Percentiles rank a stretch among this genome's conserved stretches.
Conservation (phyloP, 306 rosid genomes). For the Clitoria ternatea region DNA sequence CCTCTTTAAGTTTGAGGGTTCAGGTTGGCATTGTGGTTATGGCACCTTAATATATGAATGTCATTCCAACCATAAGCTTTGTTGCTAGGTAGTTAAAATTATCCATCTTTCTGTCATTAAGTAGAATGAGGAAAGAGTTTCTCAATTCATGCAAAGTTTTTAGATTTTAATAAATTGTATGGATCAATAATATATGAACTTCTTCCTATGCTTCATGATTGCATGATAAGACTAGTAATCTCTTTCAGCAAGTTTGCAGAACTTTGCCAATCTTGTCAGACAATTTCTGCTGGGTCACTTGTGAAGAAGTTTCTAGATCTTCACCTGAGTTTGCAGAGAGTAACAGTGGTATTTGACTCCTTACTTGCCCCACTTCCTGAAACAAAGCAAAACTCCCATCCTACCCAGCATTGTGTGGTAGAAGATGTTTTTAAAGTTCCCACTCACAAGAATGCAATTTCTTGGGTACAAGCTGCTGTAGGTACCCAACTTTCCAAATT, state of each 20-base stretch:
- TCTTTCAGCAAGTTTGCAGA: slow-evolving; percentile 51
- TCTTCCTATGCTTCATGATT: background rate
- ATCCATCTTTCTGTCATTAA: background rate
- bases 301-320: slow-evolving; percentile 60
- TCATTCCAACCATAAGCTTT: background rate
- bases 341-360: slow-evolving; percentile 31
- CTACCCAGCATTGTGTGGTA: background rate
- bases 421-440: slow-evolving; percentile 34
- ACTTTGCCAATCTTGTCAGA: slow-evolving; percentile 42
- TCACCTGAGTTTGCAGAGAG: slow-evolving; percentile 45
- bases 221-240: background rate
- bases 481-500: slow-evolving; percentile 60
- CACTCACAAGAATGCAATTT: slow-evolving; percentile 37
- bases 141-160: background rate
- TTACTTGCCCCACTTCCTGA: slow-evolving; percentile 28
- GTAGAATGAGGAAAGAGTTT: background rate
- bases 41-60: background rate
- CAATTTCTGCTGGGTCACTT: slow-evolving; percentile 45
- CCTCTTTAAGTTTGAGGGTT: background rate
- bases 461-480: slow-evolving; percentile 73
- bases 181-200: background rate
- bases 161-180: background rate
- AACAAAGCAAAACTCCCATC: slow-evolving; percentile 18
- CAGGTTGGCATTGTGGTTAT: background rate
- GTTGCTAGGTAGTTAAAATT: background rate